These are phyloP conservation scores for Tulasnella sp. DNA, from an alignment of 768 basidiomycete species.

Conservation along the genomic window DNA sequence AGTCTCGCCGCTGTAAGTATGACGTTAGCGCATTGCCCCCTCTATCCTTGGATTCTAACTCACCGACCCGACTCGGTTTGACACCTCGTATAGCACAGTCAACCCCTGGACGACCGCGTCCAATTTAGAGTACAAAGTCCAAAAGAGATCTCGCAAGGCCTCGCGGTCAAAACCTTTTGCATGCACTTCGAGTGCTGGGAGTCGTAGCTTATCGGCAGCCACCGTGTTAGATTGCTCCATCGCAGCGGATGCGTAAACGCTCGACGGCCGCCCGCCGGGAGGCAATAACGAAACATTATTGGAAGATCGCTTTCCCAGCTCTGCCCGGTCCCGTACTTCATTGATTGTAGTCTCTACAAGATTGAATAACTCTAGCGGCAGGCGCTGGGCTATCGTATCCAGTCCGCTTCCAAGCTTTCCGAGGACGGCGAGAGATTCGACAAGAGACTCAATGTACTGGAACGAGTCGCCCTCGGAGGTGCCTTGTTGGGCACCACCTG, in stretches of 20 bases:
- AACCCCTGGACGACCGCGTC: slow-evolving; percentile 89
- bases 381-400: slow-evolving; percentile 72
- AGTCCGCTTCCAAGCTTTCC: slow-evolving; percentile 78
- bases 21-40: neutral
- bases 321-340: slow-evolving; percentile 85
- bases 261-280: slow-evolving; percentile 36
- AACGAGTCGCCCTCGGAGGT: slow-evolving; percentile 85
- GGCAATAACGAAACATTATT: slow-evolving; percentile 22
- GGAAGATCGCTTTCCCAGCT: slow-evolving; percentile 40
- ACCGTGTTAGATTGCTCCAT: slow-evolving; percentile 9
- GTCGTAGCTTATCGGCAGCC: slow-evolving; percentile 44
- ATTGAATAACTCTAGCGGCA: slow-evolving; percentile 71
- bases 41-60: slow-evolving; percentile 7
- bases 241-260: slow-evolving; percentile 33
- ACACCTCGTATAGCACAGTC: slow-evolving; percentile 80
- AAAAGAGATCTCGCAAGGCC: slow-evolving; percentile 82
- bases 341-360: slow-evolving; percentile 80
- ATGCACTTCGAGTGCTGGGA: slow-evolving; percentile 63
- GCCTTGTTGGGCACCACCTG: slow-evolving; percentile 23
- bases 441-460: slow-evolving; percentile 78
- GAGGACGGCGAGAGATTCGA: slow-evolving; percentile 87
- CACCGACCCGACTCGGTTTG: slow-evolving; percentile 83
- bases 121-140: slow-evolving; percentile 93
- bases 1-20: slow-evolving; percentile 66
- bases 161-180: slow-evolving; percentile 71